Evolutionary conservation across 2,329 filamentous ascomycete genomes (phyloP), one percentile per base, ranked within the genome.

Genomic region (Sclerotinia trifoliorum): DNA sequence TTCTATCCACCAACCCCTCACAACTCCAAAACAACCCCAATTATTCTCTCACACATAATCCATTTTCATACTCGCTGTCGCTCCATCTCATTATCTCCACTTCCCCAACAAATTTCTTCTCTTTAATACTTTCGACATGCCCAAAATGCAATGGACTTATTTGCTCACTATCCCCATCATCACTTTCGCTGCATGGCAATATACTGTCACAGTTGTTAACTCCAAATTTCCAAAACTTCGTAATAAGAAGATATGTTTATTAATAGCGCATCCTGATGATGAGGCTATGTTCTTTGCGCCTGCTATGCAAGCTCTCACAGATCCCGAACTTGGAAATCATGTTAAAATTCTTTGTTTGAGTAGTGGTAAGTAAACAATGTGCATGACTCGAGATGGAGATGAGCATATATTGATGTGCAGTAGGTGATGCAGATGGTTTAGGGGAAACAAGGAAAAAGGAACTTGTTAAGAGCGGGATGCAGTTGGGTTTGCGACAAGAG

Each of bases 201-300:
- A 78, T 69, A 79, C 77, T 13, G 76, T 78, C 67, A 68, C 73
- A 46, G 71, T 77, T 51, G 69, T 73, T 54, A 80, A 81, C 70
- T 74, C 80, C 35, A 80, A 84, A 44, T 86, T 92, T 74, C 91
- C 92, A 5, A 85, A 82, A 56, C 82, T 97, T 71, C 84, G 83
- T 74, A 90, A 92, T 81, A 96, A 96, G 84, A 88, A 92, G 76
- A 93, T 99, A 77, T 91, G 92, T 78, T 86, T 99, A 66, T 84
- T 99, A 67, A 98, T 99, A 76, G 95, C 95, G 29, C 95, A 99
- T 81, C 95, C 95, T 0, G 95, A 99, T 80, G 95, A 99, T 77
- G 95, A 99, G 82, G 95, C 94, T 79, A 99, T 99, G 95, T 99
- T 99, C 84, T 99, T 99, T 80, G 88, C 93, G 71, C 95, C 95